Evolutionary conservation across 345 rosid species (phyloP), one percentile per base, ranked within the genome.

Genomic region (Melastoma malabathricum): DNA sequence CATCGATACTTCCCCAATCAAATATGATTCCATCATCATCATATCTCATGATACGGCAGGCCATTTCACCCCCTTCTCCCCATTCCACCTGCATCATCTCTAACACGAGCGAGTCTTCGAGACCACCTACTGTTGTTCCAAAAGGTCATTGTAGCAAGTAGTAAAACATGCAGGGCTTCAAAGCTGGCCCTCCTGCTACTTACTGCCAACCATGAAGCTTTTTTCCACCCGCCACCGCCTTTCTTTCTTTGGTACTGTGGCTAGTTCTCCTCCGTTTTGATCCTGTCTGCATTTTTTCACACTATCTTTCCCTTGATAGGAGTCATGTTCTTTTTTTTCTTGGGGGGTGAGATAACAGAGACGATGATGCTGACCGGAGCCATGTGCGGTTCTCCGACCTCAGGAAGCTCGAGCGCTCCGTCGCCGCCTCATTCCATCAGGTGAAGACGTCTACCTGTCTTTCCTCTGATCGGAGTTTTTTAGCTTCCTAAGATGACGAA

Each of bases 321-420:
- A 22, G 25, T 22, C 3, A 2, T 67, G 48, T 51, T 18, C 17
- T 34, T 52, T 61, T 19, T 49, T 46, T 59, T 10, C 51, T 31
- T 20, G 49, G 14, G 0, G 39, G 25, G 13, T 20, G 15, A 57
- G 68, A 64, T 67, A 65, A 75, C 43, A 52, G 74, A 68, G 80
- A 68, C 52, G 76, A 71, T 62, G 71, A 67, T 51, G 47, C 19
- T 16, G 52, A 55, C 63, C 67, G 77, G 20, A 60, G 63, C 59
- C 81, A 65, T 39, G 20, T 79, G 44, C 71, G 70, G 50, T 75
- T 70, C 61, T 48, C 51, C 69, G 86, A 79, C 64, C 75, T 79
- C 66, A 88, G 85, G 29, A 90, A 86, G 84, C 81, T 83, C 77
- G 81, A 74, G 66, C 93, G 82, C 54, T 68, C 84, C n/a, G 39